Conservation (phyloP, 1,284 basidiomycete species). For the Sporisorium graminicola region DNA sequence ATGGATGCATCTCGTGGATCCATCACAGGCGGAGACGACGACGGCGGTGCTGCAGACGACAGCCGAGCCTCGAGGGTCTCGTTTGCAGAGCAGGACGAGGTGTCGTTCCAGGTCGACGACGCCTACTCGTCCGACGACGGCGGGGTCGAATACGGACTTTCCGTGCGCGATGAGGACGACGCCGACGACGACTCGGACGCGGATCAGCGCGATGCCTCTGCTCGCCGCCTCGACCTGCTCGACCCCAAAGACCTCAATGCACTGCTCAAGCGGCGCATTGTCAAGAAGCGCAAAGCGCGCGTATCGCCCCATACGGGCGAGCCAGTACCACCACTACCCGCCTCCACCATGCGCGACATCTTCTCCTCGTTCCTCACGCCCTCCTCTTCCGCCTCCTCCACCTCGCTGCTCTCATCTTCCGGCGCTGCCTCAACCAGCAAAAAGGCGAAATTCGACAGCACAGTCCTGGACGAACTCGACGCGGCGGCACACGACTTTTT, state of each 20-base stretch:
- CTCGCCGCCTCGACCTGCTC: slow-evolving; percentile 27
- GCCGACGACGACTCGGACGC: slow-evolving; percentile 27
- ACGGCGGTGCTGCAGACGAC: slow-evolving; percentile 9
- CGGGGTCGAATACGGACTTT: slow-evolving; percentile 28
- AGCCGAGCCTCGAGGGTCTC: slow-evolving; percentile 29
- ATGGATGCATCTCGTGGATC: slow-evolving; percentile 9
- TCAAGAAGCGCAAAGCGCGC: slow-evolving; percentile 46
- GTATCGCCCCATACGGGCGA: slow-evolving; percentile 32
- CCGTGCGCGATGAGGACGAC: slow-evolving; percentile 17
- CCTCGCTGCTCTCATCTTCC: slow-evolving; percentile 17
- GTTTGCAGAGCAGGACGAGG: slow-evolving; percentile 32
- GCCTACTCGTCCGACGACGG: slow-evolving; percentile 40
- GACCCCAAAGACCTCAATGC: slow-evolving; percentile 46
- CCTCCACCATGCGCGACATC: slow-evolving; percentile 42
- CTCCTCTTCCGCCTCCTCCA: slow-evolving; percentile 2
- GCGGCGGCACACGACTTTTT: slow-evolving; percentile 42
- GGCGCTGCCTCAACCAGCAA: slow-evolving; percentile 8
- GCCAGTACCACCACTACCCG: slow-evolving; percentile 33
- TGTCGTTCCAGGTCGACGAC: slow-evolving; percentile 38
- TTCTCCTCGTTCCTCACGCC: slow-evolving; percentile 44
- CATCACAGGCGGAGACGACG: slow-evolving; percentile 2
- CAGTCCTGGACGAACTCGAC: slow-evolving; percentile 45
- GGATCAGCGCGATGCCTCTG: slow-evolving; percentile 20
- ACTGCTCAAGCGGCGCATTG: slow-evolving; percentile 44
- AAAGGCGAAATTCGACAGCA: slow-evolving; percentile 29